These are phyloP conservation scores for Polymyxa betae DNA, from an alignment of 208 protist species.

Conservation along the genomic window DNA sequence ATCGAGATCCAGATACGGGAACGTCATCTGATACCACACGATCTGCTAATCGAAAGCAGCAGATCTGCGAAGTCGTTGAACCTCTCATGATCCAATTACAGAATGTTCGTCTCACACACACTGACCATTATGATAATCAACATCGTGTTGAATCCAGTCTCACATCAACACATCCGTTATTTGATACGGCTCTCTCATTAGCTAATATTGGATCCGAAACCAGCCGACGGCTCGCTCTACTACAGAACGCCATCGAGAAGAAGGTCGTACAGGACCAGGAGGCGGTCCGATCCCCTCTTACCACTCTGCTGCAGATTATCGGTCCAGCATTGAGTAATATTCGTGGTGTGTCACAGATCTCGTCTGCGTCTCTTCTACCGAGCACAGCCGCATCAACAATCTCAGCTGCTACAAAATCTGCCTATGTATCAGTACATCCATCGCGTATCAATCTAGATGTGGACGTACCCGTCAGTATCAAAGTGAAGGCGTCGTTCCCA, in stretches of 20 bases:
- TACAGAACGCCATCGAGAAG: conserved; percentile 43
- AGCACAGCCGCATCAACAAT: background rate
- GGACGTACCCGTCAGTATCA: background rate
- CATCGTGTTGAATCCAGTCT: background rate
- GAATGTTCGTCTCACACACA: background rate
- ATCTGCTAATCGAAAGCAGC: too few species aligned
- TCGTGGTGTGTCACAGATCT: background rate
- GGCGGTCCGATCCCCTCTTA: background rate
- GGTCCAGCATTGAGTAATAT: background rate
- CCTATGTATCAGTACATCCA: background rate
- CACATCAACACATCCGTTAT: conserved; percentile 17
- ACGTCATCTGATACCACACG: too few species aligned
- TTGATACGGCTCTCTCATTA: conserved; percentile 1
- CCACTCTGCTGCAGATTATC: background rate
- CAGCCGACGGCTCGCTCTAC: background rate
- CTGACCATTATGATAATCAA: background rate
- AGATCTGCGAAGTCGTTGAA: background rate
- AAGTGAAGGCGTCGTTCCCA: conserved; percentile 19
- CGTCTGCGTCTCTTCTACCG: too few species aligned
- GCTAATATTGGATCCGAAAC: background rate
- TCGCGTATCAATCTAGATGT: background rate
- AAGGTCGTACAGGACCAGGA: background rate
- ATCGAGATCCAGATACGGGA: too few species aligned
- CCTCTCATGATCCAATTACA: background rate
- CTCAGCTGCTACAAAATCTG: background rate